Percentiles rank a stretch among this genome's conserved stretches.
Conservation (phyloP, 345 rosid species). For the Conringia planisiliqua region DNA sequence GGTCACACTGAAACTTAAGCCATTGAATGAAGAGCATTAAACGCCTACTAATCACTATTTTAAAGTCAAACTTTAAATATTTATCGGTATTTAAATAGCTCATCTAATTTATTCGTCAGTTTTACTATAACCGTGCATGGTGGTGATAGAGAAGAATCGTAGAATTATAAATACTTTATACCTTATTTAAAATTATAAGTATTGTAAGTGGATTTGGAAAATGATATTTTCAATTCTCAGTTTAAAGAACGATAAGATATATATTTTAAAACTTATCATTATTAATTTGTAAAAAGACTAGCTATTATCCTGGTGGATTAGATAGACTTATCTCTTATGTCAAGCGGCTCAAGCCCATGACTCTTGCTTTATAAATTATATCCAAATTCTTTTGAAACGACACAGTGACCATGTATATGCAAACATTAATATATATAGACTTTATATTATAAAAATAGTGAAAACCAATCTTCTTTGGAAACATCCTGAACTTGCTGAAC, state of each 20-base stretch:
- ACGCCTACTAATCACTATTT: background rate
- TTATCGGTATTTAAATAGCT: background rate
- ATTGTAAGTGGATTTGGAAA: background rate
- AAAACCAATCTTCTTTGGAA: slow-evolving; percentile 20
- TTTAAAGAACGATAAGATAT: background rate
- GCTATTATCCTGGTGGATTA: background rate
- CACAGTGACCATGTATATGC: background rate
- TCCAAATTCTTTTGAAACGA: background rate
- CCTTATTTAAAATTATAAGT: background rate
- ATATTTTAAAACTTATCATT: background rate
- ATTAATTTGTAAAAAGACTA: background rate
- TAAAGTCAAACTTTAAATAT: background rate
- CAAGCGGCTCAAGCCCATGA: background rate
- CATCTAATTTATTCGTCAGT: background rate
- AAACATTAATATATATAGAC: background rate
- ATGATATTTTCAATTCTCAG: too few species aligned
- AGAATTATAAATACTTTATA: background rate
- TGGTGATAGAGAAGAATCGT: background rate
- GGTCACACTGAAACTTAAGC: background rate
- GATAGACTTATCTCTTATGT: background rate
- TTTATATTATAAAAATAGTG: background rate
- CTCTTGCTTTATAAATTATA: slow-evolving; percentile 1
- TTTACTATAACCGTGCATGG: background rate
- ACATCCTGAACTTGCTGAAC: slow-evolving; percentile 3
- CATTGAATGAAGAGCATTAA: background rate